Base-by-base conservation (phyloP, 2,329 filamentous ascomycete genomes). In the Fusarium metavorans region DNA sequence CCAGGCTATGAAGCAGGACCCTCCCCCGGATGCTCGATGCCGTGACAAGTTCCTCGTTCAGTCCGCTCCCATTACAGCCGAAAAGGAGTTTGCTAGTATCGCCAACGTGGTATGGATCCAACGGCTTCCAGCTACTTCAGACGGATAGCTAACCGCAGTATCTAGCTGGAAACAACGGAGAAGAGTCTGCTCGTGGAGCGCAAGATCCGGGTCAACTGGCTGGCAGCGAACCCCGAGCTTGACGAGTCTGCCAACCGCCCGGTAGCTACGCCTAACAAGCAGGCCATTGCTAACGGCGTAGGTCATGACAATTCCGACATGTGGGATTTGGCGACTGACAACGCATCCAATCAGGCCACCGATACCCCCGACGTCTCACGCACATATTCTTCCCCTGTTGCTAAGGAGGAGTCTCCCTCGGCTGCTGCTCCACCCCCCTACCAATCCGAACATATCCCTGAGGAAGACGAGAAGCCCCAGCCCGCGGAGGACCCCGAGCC, bases 11-110 rank as follows among this genome's bases (percentile, higher is more conserved):
- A 98, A 98, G 88, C 91, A 95, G 81, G 95, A 98, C 80, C 96
- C 96, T 66, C 90, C 95, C 23, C 84, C 88, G 67, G 95, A 98
- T 82, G 92, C 93, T 72, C 95, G 95, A 84, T 99, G 97, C 87
- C 93, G 94, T 83, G 96, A 98, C 89, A 98, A 98, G 87, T 98
- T 98, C 84, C 90, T 98, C 64, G 96, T 98, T 39, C 96, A 98
- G 85, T 97, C 95, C 30, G 94, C 97, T 58, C 88, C 92, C 61
- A 94, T 98, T 76, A 92, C 93, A 25, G 88, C 92, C 73, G 94
- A 97, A 80, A 94, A 95, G 85, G 95, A 98, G 80, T 94, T 94
- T 79, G 88, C 89, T 68, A 97, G 93, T 81, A 91, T 97, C 72
- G 89, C 92, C 58, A 90, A 94, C 54, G 94, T 98, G 80, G 95